Base-by-base conservation (phyloP, 805 yeast genomes). In the Yamadazyma akitaensis region DNA sequence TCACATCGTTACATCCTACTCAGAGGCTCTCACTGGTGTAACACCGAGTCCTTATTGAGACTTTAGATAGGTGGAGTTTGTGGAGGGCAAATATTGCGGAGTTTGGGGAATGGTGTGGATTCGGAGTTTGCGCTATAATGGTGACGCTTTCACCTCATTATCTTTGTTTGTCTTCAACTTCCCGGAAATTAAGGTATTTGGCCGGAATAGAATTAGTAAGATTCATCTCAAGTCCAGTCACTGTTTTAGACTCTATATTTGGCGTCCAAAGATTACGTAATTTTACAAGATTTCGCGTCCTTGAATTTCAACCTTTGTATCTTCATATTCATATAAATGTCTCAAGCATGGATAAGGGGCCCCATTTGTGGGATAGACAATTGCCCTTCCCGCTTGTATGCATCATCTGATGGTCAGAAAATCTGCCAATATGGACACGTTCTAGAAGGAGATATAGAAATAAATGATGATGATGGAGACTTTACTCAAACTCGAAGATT, bases 351-450 rank as follows among this genome's bases (percentile, higher is more conserved):
- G 80, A 72, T 75, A 35, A 72, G 82, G 54, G 98, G 99, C 1
- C 84, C 87, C 4, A 66, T 84, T 5, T 92, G 99, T 74, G 97
- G 97, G 1, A 82, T 83, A 2, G 91, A 86, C 52, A 92, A 92
- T 69, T 92, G 99, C 65, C 80, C 86, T 3, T 86, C 97, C 0
- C 68, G 81, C 33, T 75, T 84, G 42, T 92, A 88, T 80, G 75
- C 84, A 42, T 64, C 79, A 26, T 68, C 81, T 2, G 88, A 86
- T 57, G 99, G 99, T 21, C 80, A 80, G 42, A 76, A 82, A 47
- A 84, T 91, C 10, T 92, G 99, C 62, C 92, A 87, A 57, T 85
- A 79, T 58, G 98, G 98, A 5, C 99, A 92, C 65, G 90, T 91
- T 17, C 79, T 80, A 64, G 92, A 84, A 53, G 90, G 91, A 31